Evolutionary conservation across 306 rosid species (phyloP).

Genomic region (Vigna mungo): DNA sequence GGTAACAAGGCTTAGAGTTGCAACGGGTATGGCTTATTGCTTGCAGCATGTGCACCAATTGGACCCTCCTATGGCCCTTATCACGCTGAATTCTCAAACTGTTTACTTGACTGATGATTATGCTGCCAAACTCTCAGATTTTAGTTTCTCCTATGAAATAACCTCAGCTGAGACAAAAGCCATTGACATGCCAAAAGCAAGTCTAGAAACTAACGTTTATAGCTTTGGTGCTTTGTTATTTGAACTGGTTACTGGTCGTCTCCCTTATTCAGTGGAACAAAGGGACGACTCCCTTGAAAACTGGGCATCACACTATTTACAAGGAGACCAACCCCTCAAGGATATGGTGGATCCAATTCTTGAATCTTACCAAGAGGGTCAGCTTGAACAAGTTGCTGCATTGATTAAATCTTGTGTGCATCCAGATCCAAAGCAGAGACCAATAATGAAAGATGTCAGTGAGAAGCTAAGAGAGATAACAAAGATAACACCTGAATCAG

Average conservation of each 20-base stretch:
- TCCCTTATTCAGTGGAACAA: conserved; percentile 65
- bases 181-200: conserved; percentile 41
- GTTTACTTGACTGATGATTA: conserved; percentile 77
- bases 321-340: conserved; percentile 56
- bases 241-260: conserved; percentile 76
- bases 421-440: conserved; percentile 64
- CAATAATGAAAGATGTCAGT: conserved; percentile 69
- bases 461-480: conserved; percentile 72
- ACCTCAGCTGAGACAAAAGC: conserved; percentile 48
- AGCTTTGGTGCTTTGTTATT: conserved; percentile 80
- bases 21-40: conserved; percentile 85
- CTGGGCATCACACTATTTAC: conserved; percentile 76
- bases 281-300: conserved; percentile 56
- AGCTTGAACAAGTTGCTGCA: conserved; percentile 65
- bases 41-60: conserved; percentile 80
- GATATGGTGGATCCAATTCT: conserved; percentile 79
- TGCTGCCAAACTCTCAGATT: conserved; percentile 76
- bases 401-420: conserved; percentile 62
- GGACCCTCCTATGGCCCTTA: conserved; percentile 64
- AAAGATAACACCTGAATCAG: conserved; percentile 75
- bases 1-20: conserved; percentile 77
- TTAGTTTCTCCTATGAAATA: conserved; percentile 59
- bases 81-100: conserved; percentile 66
- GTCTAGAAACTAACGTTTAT: conserved; percentile 62
- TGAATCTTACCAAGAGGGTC: conserved; percentile 63